Base-by-base conservation (phyloP, 345 rosid species). In the Linum usitatissimum region DNA sequence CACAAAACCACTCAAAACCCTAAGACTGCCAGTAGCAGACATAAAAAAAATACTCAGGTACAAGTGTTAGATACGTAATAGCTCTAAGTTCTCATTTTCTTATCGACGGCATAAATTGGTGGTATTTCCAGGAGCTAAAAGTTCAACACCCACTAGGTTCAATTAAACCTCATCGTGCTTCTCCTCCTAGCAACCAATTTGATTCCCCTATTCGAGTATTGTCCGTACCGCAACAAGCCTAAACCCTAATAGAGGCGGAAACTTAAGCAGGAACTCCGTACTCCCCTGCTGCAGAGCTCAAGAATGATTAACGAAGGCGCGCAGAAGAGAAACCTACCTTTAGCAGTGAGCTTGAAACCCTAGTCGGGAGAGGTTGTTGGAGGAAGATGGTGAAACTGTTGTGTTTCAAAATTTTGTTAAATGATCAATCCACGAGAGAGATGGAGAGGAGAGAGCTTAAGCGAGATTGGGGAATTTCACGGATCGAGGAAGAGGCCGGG, bases 391-490 rank as follows among this genome's bases (percentile, higher is more conserved):
- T 34, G 8, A 34, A 34, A 4, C 8, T 3, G 38, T 34, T 34
- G 6, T 1, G 8, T 34, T 34, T 7, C 8, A 34, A 34, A 34
- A 31, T 31, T 23, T 23, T 23, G 28, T 23, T 23, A 23, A 23
- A 23, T 23, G 28, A 23, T 23, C 28, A 23, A 23, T 23, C 28
- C 28, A 23, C 28, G 38, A 34, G 38, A 2, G 68, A 57, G 42
- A 28, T 6, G 40, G 63, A 17, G 63, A 58, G 31, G 20, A 28
- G 13, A 15, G 69, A 19, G 38, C 38, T 3, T 34, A 34, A 34
- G 6, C 38, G 38, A 34, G 38, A 34, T 34, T 34, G 38, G 38
- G 64, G 17, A 36, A 54, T 38, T 70, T 57, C 61, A 55, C 56
- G 61, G 56, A 61, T 61, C 61, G 53, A 23, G 48, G 49, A 34